These are phyloP conservation scores for Schwanniomyces vanrijiae DNA, from an alignment of 805 yeast species.

Conservation along the genomic window DNA sequence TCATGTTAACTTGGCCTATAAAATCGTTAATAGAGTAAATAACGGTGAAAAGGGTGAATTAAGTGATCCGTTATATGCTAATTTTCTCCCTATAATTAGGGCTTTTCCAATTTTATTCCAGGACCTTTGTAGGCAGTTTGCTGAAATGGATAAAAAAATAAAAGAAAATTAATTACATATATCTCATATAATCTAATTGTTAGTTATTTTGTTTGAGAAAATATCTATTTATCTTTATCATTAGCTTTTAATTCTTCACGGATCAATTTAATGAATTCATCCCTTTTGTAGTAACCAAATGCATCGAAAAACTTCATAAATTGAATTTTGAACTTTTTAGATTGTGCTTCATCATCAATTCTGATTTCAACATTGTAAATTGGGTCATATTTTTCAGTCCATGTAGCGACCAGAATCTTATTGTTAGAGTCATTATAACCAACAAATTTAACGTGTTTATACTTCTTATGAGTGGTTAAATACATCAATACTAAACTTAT, in stretches of 20 bases:
- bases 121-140: constrained; percentile 30
- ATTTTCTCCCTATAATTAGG: constrained; percentile 43
- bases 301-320: constrained; percentile 47
- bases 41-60: constrained; percentile 43
- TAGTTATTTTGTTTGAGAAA: background rate
- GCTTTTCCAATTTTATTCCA: constrained; percentile 42
- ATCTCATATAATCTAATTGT: background rate
- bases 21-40: constrained; percentile 30
- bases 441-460: constrained; percentile 47
- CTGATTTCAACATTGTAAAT: constrained; percentile 38
- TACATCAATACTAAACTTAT: constrained; percentile 34
- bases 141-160: constrained; percentile 39
- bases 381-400: constrained; percentile 47
- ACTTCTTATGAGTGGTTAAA: constrained; percentile 29
- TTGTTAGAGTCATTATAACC: constrained; percentile 36
- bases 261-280: constrained; percentile 12
- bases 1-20: constrained; percentile 33
- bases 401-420: constrained; percentile 40
- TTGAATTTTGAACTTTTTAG: constrained; percentile 21
- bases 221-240: constrained; percentile 11
- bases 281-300: constrained; percentile 43
- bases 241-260: constrained; percentile 9
- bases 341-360: constrained; percentile 21
- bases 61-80: constrained; percentile 48
- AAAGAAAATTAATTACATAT: constrained; percentile 8